phyloP scores from a whole-genome alignment of 2,329 filamentous ascomycete species.

The Apiospora marii region DNA sequence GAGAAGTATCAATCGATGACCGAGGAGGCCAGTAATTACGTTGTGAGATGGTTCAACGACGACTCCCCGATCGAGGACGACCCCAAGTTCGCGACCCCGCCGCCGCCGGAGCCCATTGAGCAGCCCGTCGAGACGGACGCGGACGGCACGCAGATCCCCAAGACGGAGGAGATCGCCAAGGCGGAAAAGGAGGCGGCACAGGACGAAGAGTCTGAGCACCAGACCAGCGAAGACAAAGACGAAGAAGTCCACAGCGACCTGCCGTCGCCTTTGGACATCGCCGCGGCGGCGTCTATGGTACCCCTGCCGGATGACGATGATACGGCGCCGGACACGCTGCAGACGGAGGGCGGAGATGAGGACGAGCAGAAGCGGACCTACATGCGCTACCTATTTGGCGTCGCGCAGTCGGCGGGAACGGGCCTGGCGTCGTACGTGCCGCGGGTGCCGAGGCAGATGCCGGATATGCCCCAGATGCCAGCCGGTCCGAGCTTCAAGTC shows the following conservation, averaged over 20 bases:
- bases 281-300: conserved; percentile 58
- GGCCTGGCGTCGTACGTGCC: conserved; percentile 56
- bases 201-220: neutral
- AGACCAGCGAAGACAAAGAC: conserved; percentile 28
- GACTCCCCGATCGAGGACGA: conserved; percentile 56
- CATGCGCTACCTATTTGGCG: conserved; percentile 56
- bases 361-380: conserved; percentile 52
- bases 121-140: conserved; percentile 44
- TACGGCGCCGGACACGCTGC: conserved; percentile 39
- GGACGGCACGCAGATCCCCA: conserved; percentile 42
- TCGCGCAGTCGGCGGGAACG: conserved; percentile 58
- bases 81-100: conserved; percentile 52
- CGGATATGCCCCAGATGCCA: conserved; percentile 43
- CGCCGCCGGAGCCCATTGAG: conserved; percentile 48
- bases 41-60: conserved; percentile 64
- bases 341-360: conserved; percentile 34
- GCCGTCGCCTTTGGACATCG: conserved; percentile 60
- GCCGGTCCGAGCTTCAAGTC: conserved; percentile 45
- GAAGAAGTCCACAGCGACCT: conserved; percentile 41
- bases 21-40: conserved; percentile 63
- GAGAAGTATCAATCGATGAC: conserved; percentile 70
- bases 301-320: conserved; percentile 54
- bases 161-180: conserved; percentile 35
- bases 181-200: conserved; percentile 29
- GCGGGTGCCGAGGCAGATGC: conserved; percentile 50